These are phyloP conservation scores for Eustoma russellianum DNA, from an alignment of 257 asterid genomes.

Conservation along the genomic window DNA sequence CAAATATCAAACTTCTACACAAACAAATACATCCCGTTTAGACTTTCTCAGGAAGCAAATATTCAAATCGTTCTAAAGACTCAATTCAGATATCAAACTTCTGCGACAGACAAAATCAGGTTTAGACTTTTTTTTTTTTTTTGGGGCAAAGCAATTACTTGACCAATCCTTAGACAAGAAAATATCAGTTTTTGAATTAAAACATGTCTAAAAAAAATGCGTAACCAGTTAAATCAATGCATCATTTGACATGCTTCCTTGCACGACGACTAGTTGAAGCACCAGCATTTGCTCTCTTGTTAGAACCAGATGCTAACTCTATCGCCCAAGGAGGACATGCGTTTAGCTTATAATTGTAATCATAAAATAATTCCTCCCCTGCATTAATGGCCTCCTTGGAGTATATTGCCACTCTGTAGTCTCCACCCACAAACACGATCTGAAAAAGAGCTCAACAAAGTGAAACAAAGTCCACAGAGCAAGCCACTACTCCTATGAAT, in stretches of 20 bases:
- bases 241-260: constrained; percentile 27
- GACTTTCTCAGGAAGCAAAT: too few relatives aligned
- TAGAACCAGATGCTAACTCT: constrained; percentile 56
- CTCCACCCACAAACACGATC: constrained; percentile 91
- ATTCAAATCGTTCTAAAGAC: too few relatives aligned
- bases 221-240: constrained; percentile 1
- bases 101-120: too few relatives aligned
- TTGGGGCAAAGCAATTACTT: too few relatives aligned
- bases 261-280: constrained; percentile 24
- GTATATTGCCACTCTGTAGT: constrained; percentile 83
- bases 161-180: too few relatives aligned
- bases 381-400: constrained; percentile 68
- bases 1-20: too few relatives aligned
- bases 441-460: constrained; percentile 24
- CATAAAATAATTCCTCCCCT: constrained; percentile 88
- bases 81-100: too few relatives aligned
- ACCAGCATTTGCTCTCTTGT: constrained; percentile 19
- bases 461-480: too few relatives aligned
- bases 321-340: constrained; percentile 86
- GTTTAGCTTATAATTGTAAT: constrained; percentile 68
- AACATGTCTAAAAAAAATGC: too few relatives aligned
- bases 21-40: too few relatives aligned
- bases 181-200: too few relatives aligned
- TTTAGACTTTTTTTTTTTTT: too few relatives aligned
- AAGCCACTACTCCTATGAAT: neutral